Evolutionary conservation across 2,329 filamentous ascomycete species (phyloP), one percentile per base, ranked within the genome.

Genomic region (Calycina herbarum): DNA sequence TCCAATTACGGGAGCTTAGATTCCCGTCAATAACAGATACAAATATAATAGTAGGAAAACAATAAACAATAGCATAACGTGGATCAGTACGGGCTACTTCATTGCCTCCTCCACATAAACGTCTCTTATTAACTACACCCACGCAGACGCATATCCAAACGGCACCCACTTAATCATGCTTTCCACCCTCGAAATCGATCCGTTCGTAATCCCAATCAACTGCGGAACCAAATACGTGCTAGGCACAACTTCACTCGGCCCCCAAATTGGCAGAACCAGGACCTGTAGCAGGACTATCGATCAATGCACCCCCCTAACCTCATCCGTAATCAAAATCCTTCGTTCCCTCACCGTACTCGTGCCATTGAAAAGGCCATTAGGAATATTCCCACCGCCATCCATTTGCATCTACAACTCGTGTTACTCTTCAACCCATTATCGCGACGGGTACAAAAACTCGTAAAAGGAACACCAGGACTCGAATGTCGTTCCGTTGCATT

Each of bases 211-310:
- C 31, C 56, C 61, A n/a, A 64, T 57, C 58, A 64, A 42, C 48
- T 64, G 57, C 13, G 63, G 57, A 35, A 64, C 35, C 62, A 64
- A 59, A 31, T 64, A 64, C 2, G 57, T 60, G 13, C 62, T 40
- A 3, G 57, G 57, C 17, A 64, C 17, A 10, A 5, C 6, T 11
- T 64, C 29, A 10, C 57, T 60, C n/a, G 57, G 40, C 6, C 57
- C 17, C 17, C 20, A 64, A 60, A 7, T 29, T 6, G 1, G 15
- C 42, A 10, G 57, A 31, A 0, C 31, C 42, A 2, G 27, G 27
- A 57, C 20, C 27, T 2, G 62, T 31, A 31, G 29, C 56, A 29
- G 63, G 57, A 40, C 57, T 61, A 40, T 64, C 63, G n/a, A 64
- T 20, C 57, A 64, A 20, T 3, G 58, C 63, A 64, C 58, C 1